These are phyloP conservation scores for Penicillium capsulatum DNA, from an alignment of 2,329 filamentous ascomycete genomes.

Conservation along the genomic window DNA sequence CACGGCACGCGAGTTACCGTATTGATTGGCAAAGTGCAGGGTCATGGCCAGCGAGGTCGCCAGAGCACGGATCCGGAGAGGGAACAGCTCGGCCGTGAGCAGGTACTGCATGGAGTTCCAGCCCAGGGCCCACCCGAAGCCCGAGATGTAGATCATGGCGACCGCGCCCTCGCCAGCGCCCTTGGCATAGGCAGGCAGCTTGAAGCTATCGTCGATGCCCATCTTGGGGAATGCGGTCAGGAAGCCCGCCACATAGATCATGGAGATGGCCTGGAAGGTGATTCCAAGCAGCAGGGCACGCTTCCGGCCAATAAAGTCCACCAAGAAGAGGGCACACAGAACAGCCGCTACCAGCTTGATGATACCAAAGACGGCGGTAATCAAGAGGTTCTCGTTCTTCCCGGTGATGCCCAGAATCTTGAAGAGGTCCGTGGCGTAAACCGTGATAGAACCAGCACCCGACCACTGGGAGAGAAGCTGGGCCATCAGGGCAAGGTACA, in stretches of 20 bases:
- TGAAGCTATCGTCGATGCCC: conserved; percentile 46
- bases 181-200: conserved; percentile 48
- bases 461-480: conserved; percentile 73
- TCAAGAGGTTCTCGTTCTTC: conserved; percentile 63
- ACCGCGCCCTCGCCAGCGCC: conserved; percentile 60
- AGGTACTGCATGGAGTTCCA: conserved; percentile 79
- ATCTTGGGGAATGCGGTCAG: conserved; percentile 59
- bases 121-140: conserved; percentile 64
- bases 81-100: conserved; percentile 72
- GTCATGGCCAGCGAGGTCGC: conserved; percentile 71
- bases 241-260: conserved; percentile 61
- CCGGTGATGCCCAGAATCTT: conserved; percentile 66
- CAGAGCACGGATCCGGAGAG: conserved; percentile 66
- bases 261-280: conserved; percentile 55
- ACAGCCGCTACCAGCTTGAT: conserved; percentile 66
- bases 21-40: conserved; percentile 74
- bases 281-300: conserved; percentile 60
- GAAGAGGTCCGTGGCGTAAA: conserved; percentile 73
- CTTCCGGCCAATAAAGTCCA: conserved; percentile 74
- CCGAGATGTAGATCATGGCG: conserved; percentile 68
- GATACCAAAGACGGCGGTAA: conserved; percentile 71
- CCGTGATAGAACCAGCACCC: conserved; percentile 68
- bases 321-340: conserved; percentile 69
- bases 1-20: conserved; percentile 70
- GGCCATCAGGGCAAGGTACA: conserved; percentile 64